Evolutionary conservation across 768 basidiomycete genomes (phyloP), one percentile per base, ranked within the genome.

Genomic region (Leccinum sublutescens): DNA sequence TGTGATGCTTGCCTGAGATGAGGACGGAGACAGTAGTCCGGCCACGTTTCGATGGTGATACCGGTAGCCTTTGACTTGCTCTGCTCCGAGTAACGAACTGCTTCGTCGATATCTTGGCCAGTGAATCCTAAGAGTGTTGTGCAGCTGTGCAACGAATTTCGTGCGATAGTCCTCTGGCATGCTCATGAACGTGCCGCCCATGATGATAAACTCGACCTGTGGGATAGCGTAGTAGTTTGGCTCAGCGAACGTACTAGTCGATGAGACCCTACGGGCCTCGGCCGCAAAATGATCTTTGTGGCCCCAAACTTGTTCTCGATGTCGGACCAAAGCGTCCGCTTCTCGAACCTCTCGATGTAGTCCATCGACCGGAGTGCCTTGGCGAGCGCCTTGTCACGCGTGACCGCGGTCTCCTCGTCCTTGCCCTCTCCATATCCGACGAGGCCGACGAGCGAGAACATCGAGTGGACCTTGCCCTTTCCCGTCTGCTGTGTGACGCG

Each of bases 181-280:
- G 70, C 95, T 98, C 95, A 99, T 97, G 75, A 99, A 99, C 11
- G 97, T 99, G 48, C 97, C 96, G 23, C 97, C 97, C 97, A 98
- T 98, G 61, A 96, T 82, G 62, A 97, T 98, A 65, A 88, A 90
- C 66, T 93, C 91, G 27, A 93, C 88, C 91, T 91, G 55, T 2
- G 23, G 23, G 23, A 23, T 23, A 23, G 23, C 23, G 23, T 23
- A 23, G 23, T 23, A 23, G 23, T 23, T 23, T 23, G 23, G 23
- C 23, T 23, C 23, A 23, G 23, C 23, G 23, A 23, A 23, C 23
- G 23, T 23, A 23, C 23, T 23, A 23, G 23, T 23, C 23, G 23
- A 23, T 23, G 23, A 23, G 23, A 98, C 2, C 97, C 97, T 70
- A 92, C 84, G 7, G 90, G 88, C 33, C 89, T 80, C 0, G 89